Evolutionary conservation across 148 eudicot genomes (phyloP).

Genomic region (Bassia scoparia): DNA sequence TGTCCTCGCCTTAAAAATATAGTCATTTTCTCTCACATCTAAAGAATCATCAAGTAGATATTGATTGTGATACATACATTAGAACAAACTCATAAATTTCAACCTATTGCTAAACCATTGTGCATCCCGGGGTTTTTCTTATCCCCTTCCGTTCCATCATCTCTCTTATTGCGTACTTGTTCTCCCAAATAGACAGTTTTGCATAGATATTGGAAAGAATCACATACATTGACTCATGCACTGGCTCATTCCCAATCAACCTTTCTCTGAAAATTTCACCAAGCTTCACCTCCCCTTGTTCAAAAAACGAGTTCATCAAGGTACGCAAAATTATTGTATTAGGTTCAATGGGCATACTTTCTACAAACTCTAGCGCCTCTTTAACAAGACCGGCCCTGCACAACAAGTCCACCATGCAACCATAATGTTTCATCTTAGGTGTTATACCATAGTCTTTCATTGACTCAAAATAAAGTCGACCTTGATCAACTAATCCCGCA

Average conservation of each 20-base stretch:
- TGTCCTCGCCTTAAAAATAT: too few species aligned
- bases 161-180: slow-evolving; percentile 47
- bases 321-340: slow-evolving; percentile 59
- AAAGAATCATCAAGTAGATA: too few species aligned
- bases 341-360: slow-evolving; percentile 63
- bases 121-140: slow-evolving; percentile 53
- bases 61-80: slow-evolving; percentile 39
- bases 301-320: slow-evolving; percentile 45
- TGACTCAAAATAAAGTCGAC: slow-evolving; percentile 36
- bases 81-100: slow-evolving; percentile 45
- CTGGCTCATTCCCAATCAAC: slow-evolving; percentile 40
- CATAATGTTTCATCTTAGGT: slow-evolving; percentile 69
- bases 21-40: slow-evolving; percentile 20
- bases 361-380: slow-evolving; percentile 53
- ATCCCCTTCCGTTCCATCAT: slow-evolving; percentile 50
- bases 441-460: slow-evolving; percentile 37
- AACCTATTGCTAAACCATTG: slow-evolving; percentile 46
- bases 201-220: slow-evolving; percentile 58
- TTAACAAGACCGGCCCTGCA: slow-evolving; percentile 52
- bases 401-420: slow-evolving; percentile 70
- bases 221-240: slow-evolving; percentile 51
- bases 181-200: slow-evolving; percentile 51
- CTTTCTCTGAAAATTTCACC: slow-evolving; percentile 43
- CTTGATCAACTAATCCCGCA: slow-evolving; percentile 60
- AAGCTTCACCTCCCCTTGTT: slow-evolving; percentile 47